Conservation (phyloP, 345 rosid species). For the Aquilaria malaccensis region DNA sequence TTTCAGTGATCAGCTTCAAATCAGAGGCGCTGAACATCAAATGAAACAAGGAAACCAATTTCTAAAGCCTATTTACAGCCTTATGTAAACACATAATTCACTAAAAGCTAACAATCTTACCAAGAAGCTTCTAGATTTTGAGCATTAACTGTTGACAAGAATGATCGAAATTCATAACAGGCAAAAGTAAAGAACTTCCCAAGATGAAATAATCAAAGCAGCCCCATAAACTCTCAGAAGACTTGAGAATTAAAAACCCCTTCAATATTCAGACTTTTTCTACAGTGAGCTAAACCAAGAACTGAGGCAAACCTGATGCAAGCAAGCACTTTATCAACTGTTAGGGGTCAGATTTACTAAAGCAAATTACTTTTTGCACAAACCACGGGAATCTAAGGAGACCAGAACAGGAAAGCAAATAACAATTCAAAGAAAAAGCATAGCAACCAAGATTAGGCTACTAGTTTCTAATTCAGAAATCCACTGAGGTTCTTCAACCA, state of each 20-base stretch:
- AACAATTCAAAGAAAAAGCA: conserved; percentile 3
- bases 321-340: conserved; percentile 22
- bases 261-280: not conserved
- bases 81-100: no score
- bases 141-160: no score
- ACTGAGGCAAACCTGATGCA: conserved; percentile 10
- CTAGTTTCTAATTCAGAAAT: conserved; percentile 16
- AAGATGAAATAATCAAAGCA: conserved; percentile 7
- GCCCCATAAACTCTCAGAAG: conserved; percentile 5
- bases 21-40: no score
- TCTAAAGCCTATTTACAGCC: no score
- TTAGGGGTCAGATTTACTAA: conserved; percentile 30
- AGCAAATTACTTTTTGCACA: conserved; percentile 29
- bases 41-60: no score
- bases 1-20: no score
- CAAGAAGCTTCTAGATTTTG: not conserved
- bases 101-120: not conserved
- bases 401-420: conserved; percentile 11
- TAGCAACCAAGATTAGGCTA: conserved; percentile 22
- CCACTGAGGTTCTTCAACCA: conserved; percentile 12
- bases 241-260: not conserved
- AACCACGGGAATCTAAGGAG: conserved; percentile 29
- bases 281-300: conserved; percentile 2
- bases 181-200: conserved; percentile 2
- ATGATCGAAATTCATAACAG: not conserved